These are phyloP conservation scores for Kuraishia piskuri DNA, from an alignment of 805 yeast species.

Conservation along the genomic window DNA sequence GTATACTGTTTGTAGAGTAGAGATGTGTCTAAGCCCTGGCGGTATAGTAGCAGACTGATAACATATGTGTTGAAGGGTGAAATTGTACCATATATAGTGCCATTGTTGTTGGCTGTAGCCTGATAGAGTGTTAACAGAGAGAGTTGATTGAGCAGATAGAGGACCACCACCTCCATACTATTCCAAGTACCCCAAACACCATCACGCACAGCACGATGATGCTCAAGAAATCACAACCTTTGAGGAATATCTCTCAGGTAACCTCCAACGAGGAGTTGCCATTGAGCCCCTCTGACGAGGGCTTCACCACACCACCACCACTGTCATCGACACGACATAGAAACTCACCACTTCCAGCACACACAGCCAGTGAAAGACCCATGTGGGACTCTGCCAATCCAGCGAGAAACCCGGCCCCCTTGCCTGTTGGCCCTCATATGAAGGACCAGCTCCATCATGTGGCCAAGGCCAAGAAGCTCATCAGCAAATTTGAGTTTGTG, in stretches of 20 bases:
- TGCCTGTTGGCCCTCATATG: background rate
- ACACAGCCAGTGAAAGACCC: background rate
- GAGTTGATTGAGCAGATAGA: no score
- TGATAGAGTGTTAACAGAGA: no score
- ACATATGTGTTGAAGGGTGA: no score
- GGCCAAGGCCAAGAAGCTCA: background rate
- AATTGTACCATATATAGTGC: no score
- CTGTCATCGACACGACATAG: background rate
- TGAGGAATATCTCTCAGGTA: background rate
- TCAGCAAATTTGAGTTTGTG: background rate
- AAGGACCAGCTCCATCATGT: background rate
- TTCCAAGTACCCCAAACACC: background rate
- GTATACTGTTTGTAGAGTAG: no score
- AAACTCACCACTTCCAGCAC: background rate
- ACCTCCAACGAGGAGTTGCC: background rate
- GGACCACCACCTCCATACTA: no score
- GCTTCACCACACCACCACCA: background rate
- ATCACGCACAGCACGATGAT: background rate
- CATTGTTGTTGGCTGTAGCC: no score
- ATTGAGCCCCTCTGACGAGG: background rate
- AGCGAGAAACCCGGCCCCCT: background rate
- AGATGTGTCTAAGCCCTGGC: no score
- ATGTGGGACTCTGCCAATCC: conserved; percentile 1
- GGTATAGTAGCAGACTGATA: no score
- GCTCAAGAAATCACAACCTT: background rate